A percentile compares a stretch with the other conserved stretches of the same genome.
phyloP scores from a whole-genome alignment of 208 protist species.

The Borovskyia barvae region DNA sequence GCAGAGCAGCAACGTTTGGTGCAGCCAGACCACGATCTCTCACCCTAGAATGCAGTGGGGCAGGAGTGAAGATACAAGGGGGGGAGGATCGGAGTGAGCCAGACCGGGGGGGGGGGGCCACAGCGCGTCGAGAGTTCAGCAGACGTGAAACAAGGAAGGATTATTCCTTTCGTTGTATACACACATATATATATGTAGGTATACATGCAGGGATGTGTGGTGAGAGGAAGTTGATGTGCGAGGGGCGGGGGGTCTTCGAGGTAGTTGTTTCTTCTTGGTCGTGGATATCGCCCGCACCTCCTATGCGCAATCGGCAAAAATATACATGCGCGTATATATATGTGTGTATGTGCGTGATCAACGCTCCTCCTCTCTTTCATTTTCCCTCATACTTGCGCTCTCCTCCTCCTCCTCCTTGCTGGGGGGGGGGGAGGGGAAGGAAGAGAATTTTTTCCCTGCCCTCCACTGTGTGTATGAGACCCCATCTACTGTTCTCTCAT shows the following conservation, averaged over 20 bases:
- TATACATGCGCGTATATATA: not conserved
- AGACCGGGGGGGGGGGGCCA: too few relatives aligned
- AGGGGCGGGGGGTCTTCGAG: not conserved
- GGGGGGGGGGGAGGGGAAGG: too few relatives aligned
- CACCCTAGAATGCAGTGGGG: not conserved
- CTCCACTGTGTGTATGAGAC: too few relatives aligned
- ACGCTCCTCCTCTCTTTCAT: not conserved
- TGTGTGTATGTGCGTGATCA: not conserved
- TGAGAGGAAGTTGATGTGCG: not conserved
- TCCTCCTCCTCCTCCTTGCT: not conserved
- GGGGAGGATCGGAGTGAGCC: too few relatives aligned
- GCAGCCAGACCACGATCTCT: constrained; percentile 7
- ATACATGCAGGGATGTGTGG: not conserved
- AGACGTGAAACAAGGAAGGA: not conserved
- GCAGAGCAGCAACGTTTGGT: constrained; percentile 8
- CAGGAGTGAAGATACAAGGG: not conserved
- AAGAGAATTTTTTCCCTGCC: too few relatives aligned
- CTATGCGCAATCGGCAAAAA: not conserved
- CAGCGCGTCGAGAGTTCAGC: too few relatives aligned
- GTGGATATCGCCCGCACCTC: not conserved
- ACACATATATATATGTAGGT: not conserved
- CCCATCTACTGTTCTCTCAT: too few relatives aligned
- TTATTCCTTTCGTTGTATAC: not conserved
- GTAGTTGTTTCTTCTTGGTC: not conserved
- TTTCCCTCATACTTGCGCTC: not conserved